Base-by-base conservation (phyloP, 305 asterid genomes). In the Fraxinus sp. region DNA sequence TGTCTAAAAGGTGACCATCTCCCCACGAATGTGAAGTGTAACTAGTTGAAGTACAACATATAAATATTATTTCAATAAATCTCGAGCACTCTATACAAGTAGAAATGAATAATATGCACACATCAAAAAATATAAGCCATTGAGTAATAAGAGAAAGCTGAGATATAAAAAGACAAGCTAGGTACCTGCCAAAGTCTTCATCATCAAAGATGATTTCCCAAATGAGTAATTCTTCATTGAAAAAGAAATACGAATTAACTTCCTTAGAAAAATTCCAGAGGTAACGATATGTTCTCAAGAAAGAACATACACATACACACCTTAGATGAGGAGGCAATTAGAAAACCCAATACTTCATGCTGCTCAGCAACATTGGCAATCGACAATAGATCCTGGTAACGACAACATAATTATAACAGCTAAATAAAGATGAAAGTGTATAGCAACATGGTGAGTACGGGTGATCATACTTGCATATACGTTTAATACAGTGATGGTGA, bases 331-430 rank as follows among this genome's bases (percentile, higher is more conserved):
- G 85, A 26, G 28, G 28, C 90, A 76, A 97, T 91, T 84, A 94
- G 86, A 88, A 94, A 94, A 88, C 93, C 97, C 98, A 96, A 93
- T 77, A 94, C 98, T 91, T 94, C 98, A 89, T 92, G 98, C 83
- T 94, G 98, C 92, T 94, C 98, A 74, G 95, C 97, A 82, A 94
- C 94, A 88, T 94, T 94, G 81, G 98, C 93, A 87, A 94, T 93
- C 83, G 97, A 86, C 87, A 94, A 83, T 84, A 94, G 93, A 86
- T 91, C 97, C 98, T 94, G 89, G 81, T 73, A 85, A 79, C 83
- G 74, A 86, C 28, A 78, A 37, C 76, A 72, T 57, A 39, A 41
- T 84, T 83, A 83, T 82, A 86, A 82, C 11, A 24, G 26, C 26
- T 24, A 24, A 24, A 24, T 24, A 24, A 24, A 24, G 26, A 24